Percentiles rank a stretch among this genome's conserved stretches.
Conservation (phyloP, 306 rosid species). For the Prunus armeniaca region DNA sequence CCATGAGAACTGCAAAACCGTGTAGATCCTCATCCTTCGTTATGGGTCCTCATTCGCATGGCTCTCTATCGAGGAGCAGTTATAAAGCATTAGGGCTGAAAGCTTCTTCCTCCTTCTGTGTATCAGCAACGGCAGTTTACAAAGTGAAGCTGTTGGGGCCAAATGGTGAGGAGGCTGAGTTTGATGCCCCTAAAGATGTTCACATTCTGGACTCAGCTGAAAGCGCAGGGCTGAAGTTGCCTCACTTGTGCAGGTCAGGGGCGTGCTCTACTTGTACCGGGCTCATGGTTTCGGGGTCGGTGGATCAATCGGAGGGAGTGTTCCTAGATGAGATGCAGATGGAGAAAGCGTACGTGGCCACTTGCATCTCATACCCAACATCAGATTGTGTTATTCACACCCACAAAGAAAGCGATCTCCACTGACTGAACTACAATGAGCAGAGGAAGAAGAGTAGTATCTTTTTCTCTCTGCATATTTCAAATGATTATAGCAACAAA, state of each 20-base stretch:
- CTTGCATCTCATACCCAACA: constrained; percentile 58
- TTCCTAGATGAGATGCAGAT: constrained; percentile 59
- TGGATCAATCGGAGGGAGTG: constrained; percentile 66
- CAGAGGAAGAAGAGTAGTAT: not conserved
- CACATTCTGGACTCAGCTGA: constrained; percentile 79
- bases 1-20: constrained; percentile 17
- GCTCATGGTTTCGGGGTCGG: constrained; percentile 36
- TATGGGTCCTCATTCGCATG: constrained; percentile 25
- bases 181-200: constrained; percentile 64
- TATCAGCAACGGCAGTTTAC: constrained; percentile 50
- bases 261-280: constrained; percentile 86
- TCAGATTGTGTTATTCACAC: constrained; percentile 61
- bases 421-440: constrained; percentile 8
- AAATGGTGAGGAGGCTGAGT: constrained; percentile 49
- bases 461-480: too few relatives aligned
- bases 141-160: constrained; percentile 67
- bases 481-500: too few relatives aligned
- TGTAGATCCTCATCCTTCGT: constrained; percentile 31
- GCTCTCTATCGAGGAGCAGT: constrained; percentile 32
- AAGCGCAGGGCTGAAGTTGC: constrained; percentile 65
- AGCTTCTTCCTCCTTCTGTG: constrained; percentile 42
- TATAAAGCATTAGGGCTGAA: constrained; percentile 53
- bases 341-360: constrained; percentile 50
- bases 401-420: constrained; percentile 59
- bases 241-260: constrained; percentile 78